These are phyloP conservation scores for Saturnispora silvae DNA, from an alignment of 805 yeast species.

Conservation along the genomic window DNA sequence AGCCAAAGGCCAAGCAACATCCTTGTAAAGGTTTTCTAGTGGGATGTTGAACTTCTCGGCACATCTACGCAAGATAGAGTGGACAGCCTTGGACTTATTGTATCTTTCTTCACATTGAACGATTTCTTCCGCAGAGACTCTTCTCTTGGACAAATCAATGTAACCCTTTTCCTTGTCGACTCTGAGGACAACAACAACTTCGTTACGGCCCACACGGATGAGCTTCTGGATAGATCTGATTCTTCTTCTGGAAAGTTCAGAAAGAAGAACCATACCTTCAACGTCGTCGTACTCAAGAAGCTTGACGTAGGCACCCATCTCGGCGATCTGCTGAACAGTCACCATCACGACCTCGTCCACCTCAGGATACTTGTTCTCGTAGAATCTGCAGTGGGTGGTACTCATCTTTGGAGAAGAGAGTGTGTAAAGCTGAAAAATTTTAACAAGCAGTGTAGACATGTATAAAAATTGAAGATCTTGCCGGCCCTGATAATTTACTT, in stretches of 20 bases:
- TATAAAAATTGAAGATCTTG: no score
- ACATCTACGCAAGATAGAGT: slow-evolving; percentile 95
- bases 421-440: slow-evolving; percentile 1
- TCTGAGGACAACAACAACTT: slow-evolving; percentile 94
- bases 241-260: slow-evolving; percentile 97
- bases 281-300: slow-evolving; percentile 93
- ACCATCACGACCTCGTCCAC: slow-evolving; percentile 99
- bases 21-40: slow-evolving; percentile 74
- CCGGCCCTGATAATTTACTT: no score
- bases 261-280: slow-evolving; percentile 95
- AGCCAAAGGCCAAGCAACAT: slow-evolving; percentile 96
- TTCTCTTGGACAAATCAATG: slow-evolving; percentile 93
- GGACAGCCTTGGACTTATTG: slow-evolving; percentile 94
- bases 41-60: slow-evolving; percentile 92
- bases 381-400: slow-evolving; percentile 86
- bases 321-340: slow-evolving; percentile 96
- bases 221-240: slow-evolving; percentile 94
- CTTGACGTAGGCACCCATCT: slow-evolving; percentile 98
- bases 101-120: slow-evolving; percentile 95
- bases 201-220: slow-evolving; percentile 96
- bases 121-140: slow-evolving; percentile 96
- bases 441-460: no score
- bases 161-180: slow-evolving; percentile 98
- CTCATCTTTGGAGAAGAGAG: slow-evolving; percentile 41
- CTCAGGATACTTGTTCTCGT: slow-evolving; percentile 97